These are phyloP conservation scores for Themeda triandra DNA, from an alignment of 176 grass and related monocot genomes.

Conservation along the genomic window DNA sequence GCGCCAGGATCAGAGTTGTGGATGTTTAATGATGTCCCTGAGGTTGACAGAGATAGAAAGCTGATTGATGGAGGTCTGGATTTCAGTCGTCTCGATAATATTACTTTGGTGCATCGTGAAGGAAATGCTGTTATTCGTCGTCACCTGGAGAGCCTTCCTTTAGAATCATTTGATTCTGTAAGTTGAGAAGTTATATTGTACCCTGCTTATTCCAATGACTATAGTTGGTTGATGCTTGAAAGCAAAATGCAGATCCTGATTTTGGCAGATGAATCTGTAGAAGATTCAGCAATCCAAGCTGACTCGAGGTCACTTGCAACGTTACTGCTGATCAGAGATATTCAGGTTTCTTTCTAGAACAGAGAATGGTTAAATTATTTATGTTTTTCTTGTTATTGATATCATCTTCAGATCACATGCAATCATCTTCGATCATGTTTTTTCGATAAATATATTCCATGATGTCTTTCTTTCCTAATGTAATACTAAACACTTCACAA, in stretches of 20 bases:
- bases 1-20: slow-evolving; percentile 58
- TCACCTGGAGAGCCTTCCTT: slow-evolving; percentile 61
- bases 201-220: not conserved
- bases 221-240: slow-evolving; percentile 4
- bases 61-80: slow-evolving; percentile 58
- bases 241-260: slow-evolving; percentile 54
- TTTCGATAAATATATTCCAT: not conserved
- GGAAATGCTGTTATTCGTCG: slow-evolving; percentile 72
- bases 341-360: slow-evolving; percentile 56
- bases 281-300: slow-evolving; percentile 78
- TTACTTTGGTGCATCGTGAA: slow-evolving; percentile 53
- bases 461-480: not conserved
- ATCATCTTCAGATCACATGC: not conserved
- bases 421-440: not conserved
- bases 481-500: not conserved
- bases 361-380: not conserved
- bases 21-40: slow-evolving; percentile 79
- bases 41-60: slow-evolving; percentile 61
- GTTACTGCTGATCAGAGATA: slow-evolving; percentile 65
- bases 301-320: slow-evolving; percentile 84
- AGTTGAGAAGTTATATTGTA: slow-evolving; percentile 18
- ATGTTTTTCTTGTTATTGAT: not conserved
- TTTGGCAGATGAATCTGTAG: slow-evolving; percentile 69
- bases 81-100: slow-evolving; percentile 68
- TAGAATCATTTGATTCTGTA: slow-evolving; percentile 77